phyloP scores from a whole-genome alignment of 768 basidiomycete genomes.

The Boletus reticulatus region DNA sequence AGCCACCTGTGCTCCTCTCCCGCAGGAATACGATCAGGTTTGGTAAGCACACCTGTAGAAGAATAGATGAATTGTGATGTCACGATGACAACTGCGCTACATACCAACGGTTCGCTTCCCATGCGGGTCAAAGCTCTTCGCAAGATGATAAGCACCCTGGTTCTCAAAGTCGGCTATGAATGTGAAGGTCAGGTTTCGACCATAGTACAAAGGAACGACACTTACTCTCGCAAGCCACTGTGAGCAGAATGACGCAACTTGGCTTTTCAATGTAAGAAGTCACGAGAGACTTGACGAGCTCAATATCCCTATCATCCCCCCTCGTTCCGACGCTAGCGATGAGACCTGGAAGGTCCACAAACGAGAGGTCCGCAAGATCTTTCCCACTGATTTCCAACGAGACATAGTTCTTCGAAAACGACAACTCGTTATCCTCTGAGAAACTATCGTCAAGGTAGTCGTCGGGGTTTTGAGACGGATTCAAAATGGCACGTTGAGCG shows the following conservation, averaged over 20 bases:
- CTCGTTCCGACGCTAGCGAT: not conserved
- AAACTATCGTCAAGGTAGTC: not conserved
- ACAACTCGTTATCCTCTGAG: not conserved
- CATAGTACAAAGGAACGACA: not conserved
- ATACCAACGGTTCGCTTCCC: not conserved
- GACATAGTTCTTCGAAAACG: constrained; percentile 4
- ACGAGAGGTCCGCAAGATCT: constrained; percentile 2
- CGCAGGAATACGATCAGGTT: constrained; percentile 52
- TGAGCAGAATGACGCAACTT: constrained; percentile 1
- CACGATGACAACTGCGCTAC: not conserved
- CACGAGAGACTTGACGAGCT: not conserved
- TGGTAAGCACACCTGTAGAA: constrained; percentile 64
- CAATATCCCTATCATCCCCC: not conserved
- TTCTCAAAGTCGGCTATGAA: constrained; percentile 2
- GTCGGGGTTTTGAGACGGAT: not conserved
- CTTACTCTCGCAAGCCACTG: constrained; percentile 1
- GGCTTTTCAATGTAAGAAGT: constrained; percentile 1
- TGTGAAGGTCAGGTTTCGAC: not conserved
- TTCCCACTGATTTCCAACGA: not conserved
- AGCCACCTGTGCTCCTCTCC: constrained; percentile 43
- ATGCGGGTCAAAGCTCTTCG: not conserved
- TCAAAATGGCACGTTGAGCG: constrained; percentile 1
- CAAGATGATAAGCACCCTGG: constrained; percentile 2
- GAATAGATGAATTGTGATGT: not conserved
- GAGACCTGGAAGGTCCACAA: constrained; percentile 1